Evolutionary conservation across 176 grass and related monocot genomes (phyloP).

Genomic region (Chrysopogon serrulatus): DNA sequence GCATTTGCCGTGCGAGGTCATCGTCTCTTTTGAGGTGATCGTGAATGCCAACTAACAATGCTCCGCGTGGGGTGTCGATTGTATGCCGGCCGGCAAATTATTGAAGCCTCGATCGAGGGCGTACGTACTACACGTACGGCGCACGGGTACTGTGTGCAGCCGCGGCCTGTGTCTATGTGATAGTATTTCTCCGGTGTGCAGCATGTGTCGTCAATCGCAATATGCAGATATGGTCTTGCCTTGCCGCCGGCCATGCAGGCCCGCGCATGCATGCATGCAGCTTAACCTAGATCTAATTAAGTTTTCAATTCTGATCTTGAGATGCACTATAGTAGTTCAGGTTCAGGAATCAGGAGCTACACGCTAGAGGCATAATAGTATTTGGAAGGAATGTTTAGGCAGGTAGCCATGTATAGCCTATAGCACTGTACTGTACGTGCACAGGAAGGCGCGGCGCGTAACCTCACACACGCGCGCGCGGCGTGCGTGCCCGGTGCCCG

Average conservation of each 20-base stretch:
- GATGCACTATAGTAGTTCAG: too few species aligned
- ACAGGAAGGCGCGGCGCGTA: background rate
- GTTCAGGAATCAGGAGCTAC: background rate
- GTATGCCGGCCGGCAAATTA: background rate
- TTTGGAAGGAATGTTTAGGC: background rate
- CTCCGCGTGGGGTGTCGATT: background rate
- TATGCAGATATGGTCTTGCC: background rate
- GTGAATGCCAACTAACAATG: background rate
- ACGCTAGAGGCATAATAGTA: background rate
- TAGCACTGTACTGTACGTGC: background rate
- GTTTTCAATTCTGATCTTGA: too few species aligned
- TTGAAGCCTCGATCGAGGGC: too few species aligned
- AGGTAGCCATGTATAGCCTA: background rate
- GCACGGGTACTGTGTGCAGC: background rate
- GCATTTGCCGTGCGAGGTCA: too few species aligned
- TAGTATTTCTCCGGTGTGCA: background rate
- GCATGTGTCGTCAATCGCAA: background rate
- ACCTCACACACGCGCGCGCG: background rate
- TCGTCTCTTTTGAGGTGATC: too few species aligned
- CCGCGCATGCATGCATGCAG: background rate
- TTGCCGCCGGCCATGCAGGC: too few species aligned
- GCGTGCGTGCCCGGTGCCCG: background rate
- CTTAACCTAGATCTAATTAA: background rate
- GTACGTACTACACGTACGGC: background rate
- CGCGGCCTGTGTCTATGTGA: too few species aligned